A percentile compares a stretch with the other conserved stretches of the same genome.
Evolutionary conservation across 139 green algal genomes (phyloP).

Genomic region (Coelastrella sp.): DNA sequence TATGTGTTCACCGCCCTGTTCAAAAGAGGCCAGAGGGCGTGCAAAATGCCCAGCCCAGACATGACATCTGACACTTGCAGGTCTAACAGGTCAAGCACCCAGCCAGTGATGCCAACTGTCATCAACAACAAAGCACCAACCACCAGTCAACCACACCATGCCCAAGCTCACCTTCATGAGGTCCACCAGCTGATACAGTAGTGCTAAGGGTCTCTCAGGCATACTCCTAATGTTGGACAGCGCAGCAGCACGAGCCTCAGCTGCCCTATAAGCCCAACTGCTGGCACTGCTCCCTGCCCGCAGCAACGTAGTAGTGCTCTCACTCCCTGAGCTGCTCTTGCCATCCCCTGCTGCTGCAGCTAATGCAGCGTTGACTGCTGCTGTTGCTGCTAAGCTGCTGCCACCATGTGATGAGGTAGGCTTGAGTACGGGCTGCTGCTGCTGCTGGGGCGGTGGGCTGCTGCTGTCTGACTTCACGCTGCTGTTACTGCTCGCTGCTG

Average conservation of each 20-base stretch:
- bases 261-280: background rate
- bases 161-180: conserved; percentile 67
- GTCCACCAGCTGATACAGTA: conserved; percentile 78
- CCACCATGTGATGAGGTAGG: background rate
- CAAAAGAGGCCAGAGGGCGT: no score
- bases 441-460: background rate
- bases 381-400: conserved; percentile 20
- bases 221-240: conserved; percentile 53
- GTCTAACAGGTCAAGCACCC: no score
- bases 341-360: conserved; percentile 4
- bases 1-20: no score
- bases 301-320: background rate
- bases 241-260: conserved; percentile 38
- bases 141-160: no score
- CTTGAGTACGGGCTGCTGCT: background rate
- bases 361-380: conserved; percentile 1
- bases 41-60: no score
- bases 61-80: no score
- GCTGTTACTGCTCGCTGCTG: background rate
- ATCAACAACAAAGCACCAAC: no score
- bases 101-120: no score
- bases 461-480: background rate
- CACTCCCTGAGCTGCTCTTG: background rate
- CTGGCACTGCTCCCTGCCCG: background rate
- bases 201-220: conserved; percentile 78